These are phyloP conservation scores for Chenopodium quinoa DNA, from an alignment of 148 eudicot genomes.

Conservation along the genomic window DNA sequence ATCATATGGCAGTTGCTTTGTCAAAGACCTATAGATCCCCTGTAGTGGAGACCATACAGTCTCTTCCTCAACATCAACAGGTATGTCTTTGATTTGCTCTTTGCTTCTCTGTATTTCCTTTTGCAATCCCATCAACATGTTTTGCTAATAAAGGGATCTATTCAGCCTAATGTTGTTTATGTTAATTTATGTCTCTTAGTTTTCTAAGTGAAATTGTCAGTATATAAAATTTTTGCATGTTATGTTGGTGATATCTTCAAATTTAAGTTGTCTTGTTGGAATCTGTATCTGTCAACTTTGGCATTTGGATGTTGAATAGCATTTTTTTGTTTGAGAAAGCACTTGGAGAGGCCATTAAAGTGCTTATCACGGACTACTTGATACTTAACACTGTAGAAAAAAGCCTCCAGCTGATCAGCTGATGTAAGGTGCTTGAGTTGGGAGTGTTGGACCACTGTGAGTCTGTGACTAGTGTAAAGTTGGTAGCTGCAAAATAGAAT, in stretches of 20 bases:
- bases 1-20: conserved; percentile 87
- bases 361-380: background rate
- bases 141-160: background rate
- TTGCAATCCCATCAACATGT: background rate
- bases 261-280: background rate
- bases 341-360: background rate
- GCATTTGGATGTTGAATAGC: background rate
- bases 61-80: conserved; percentile 99
- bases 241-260: background rate
- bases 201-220: background rate
- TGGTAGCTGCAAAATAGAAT: background rate
- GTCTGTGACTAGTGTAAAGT: background rate
- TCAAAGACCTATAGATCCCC: conserved; percentile 77
- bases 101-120: background rate
- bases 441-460: background rate
- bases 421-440: no score
- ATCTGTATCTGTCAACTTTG: background rate
- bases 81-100: conserved; percentile 29
- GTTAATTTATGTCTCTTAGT: no score
- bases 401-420: background rate
- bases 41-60: conserved; percentile 77
- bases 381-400: no score
- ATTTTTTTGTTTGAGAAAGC: background rate
- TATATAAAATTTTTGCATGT: background rate
- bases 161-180: background rate